Conservation (phyloP, 495 filamentous ascomycete genomes). For the Lophiotrema nucula region DNA sequence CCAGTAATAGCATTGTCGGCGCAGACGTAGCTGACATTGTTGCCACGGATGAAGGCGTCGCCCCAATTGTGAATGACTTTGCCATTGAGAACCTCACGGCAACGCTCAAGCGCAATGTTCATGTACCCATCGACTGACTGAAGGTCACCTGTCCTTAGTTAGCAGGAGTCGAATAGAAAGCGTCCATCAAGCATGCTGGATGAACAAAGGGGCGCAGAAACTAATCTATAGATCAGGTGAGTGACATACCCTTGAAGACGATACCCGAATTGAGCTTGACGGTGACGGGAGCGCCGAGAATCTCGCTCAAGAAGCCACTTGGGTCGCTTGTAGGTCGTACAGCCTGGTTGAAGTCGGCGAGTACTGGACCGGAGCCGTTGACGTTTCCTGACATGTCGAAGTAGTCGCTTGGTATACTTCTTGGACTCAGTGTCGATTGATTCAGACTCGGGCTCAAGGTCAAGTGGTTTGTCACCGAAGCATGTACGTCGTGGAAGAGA, state of each 20-base stretch:
- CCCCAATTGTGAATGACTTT: slow-evolving; percentile 78
- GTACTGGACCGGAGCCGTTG: slow-evolving; percentile 78
- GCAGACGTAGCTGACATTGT: slow-evolving; percentile 59
- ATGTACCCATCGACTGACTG: slow-evolving; percentile 98
- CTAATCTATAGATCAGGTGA: no score
- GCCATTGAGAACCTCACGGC: slow-evolving; percentile 85
- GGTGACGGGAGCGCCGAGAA: slow-evolving; percentile 86
- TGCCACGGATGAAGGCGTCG: slow-evolving; percentile 93
- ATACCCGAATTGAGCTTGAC: slow-evolving; percentile 96
- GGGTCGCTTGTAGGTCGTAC: slow-evolving; percentile 74
- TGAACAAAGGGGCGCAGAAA: neutral
- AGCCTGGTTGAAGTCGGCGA: slow-evolving; percentile 48
- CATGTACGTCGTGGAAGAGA: no score
- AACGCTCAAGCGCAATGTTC: slow-evolving; percentile 97
- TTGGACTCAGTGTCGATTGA: no score
- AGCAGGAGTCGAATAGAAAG: slow-evolving; percentile 3
- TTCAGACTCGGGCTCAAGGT: no score
- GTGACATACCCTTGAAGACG: slow-evolving; percentile 79
- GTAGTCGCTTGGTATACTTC: no score
- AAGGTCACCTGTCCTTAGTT: slow-evolving; percentile 85
- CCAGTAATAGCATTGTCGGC: slow-evolving; percentile 3
- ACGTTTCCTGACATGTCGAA: no score
- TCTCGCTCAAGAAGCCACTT: slow-evolving; percentile 83
- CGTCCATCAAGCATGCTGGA: neutral
- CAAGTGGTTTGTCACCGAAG: no score